Base-by-base conservation (phyloP, 345 rosid species). In the Moringa oleifera region DNA sequence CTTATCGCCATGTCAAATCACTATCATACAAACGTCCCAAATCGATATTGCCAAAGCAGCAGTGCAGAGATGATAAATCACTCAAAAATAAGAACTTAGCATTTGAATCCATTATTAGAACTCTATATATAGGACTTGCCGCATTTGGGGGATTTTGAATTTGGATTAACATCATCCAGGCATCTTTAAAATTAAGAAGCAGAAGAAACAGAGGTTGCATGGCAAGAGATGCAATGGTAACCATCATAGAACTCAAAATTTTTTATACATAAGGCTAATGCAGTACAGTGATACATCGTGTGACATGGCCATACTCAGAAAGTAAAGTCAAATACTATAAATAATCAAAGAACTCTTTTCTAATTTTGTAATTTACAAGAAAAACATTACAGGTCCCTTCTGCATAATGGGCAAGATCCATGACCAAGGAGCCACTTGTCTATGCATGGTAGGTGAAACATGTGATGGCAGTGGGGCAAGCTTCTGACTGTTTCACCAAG, bases 381-480 rank as follows among this genome's bases (percentile, higher is more conserved):
- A n/a, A 21, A 46, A 36, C 16, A 59, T 74, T 75, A 94, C 71
- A 90, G 89, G 75, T 85, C 91, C 74, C 96, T 73, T 75, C 99
- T 87, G 84, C 99, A 95, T 21, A 95, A 65, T 0, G 99, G 99
- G 75, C 97, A 91, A 50, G 99, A 95, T n/a, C 85, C 96, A 61
- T 91, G 96, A 67, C 67, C 75, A 22, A 71, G 78, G 49, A 95
- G 96, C 99, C 99, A 95, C 68, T 87, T 84, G 75, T 95, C 99
- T 57, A 91, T 95, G 91, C 99, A 89, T 0, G 93, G 94, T 53
- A 87, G 80, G 77, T 95, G 99, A 79, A 95, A 95, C 95, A 84
- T 78, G 85, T 87, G 99, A 71, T 91, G 93, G 70, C 97, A 95
- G 51, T 95, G 93, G 41, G 97, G 99, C 83, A 95, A 79, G 66